Conservation (phyloP, 2,329 filamentous ascomycete species). For the Leptographium lundbergii region DNA sequence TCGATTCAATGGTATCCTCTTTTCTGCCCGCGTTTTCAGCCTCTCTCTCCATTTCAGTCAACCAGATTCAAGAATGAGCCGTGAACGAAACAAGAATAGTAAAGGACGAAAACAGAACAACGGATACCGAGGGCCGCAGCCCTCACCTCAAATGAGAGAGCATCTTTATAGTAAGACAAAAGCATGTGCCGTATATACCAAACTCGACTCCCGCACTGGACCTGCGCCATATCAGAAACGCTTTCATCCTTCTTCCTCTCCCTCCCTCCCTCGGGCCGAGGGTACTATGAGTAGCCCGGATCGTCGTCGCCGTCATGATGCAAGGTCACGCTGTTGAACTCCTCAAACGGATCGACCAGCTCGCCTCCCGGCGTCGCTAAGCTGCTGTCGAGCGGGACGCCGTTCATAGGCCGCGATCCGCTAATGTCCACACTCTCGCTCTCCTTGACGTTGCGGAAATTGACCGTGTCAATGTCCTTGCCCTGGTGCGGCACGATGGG, state of each 20-base stretch:
- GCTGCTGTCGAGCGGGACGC: constrained; percentile 76
- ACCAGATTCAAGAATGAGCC: neutral
- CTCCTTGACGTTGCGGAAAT: constrained; percentile 97
- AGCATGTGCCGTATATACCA: neutral
- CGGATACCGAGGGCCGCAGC: neutral
- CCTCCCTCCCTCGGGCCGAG: neutral
- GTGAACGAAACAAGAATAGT: neutral
- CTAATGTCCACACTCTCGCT: constrained; percentile 85
- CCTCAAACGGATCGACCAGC: constrained; percentile 77
- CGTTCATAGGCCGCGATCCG: constrained; percentile 41
- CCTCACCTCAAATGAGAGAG: neutral
- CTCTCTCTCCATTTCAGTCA: neutral
- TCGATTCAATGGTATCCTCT: neutral
- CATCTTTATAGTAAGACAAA: neutral
- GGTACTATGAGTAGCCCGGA: constrained; percentile 15
- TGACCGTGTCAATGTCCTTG: constrained; percentile 82
- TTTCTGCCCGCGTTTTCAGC: neutral
- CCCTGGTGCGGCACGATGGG: constrained; percentile 91
- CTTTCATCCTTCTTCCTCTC: neutral
- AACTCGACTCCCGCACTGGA: neutral
- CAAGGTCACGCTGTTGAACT: constrained; percentile 96
- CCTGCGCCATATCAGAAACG: neutral
- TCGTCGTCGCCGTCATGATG: constrained; percentile 89
- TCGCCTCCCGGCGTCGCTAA: constrained; percentile 77
- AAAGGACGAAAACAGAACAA: neutral